Evolutionary conservation across 176 grass and related monocot genomes (phyloP), one percentile per base, ranked within the genome.

Genomic region (Rhynchospora pubera): DNA sequence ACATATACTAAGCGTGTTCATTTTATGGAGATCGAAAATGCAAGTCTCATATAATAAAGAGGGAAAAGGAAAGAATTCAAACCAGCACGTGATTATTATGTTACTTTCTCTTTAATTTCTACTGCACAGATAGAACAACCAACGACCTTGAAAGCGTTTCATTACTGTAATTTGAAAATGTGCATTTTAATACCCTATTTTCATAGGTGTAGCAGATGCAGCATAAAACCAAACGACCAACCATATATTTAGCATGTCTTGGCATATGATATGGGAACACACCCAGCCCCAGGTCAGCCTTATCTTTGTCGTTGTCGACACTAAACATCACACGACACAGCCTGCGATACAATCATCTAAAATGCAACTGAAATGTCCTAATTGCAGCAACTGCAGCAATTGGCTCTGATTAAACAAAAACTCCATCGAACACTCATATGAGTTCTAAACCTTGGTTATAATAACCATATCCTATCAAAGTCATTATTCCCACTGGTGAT

Each of bases 361-460:
- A 3, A n/a, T 2, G n/a, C 58, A 60, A 15, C 23, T 12, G 0
- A 65, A 30, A 65, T 13, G 0, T 18, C 28, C 12, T 2, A 43
- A 7, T 67, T 67, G 64, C 62, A 32, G 24, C 62, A 65, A 65
- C 4, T 32, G 12, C 11, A 15, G 18, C 7, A 44, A 7, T 43
- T 9, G 32, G 14, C 19, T 10, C 19, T 61, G 21, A 22, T 61
- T n/a, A 61, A 71, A 79, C 28, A 47, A 32, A 13, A 34, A 77
- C 65, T 30, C 42, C 65, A 87, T 65, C 19, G 43, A 71, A 57
- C 79, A 66, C 50, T 34, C n/a, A n/a, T 39, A 39, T 39, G 34
- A 39, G 34, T 46, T 46, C n/a, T 78, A 85, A 85, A 43, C 83
- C 70, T 50, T 28, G 63, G 22, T 79, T 52, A 78, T 28, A 13